Percentiles rank a stretch among this genome's conserved stretches.
Evolutionary conservation across 805 yeast species (phyloP).

Genomic region (Teunomyces gatunensis): DNA sequence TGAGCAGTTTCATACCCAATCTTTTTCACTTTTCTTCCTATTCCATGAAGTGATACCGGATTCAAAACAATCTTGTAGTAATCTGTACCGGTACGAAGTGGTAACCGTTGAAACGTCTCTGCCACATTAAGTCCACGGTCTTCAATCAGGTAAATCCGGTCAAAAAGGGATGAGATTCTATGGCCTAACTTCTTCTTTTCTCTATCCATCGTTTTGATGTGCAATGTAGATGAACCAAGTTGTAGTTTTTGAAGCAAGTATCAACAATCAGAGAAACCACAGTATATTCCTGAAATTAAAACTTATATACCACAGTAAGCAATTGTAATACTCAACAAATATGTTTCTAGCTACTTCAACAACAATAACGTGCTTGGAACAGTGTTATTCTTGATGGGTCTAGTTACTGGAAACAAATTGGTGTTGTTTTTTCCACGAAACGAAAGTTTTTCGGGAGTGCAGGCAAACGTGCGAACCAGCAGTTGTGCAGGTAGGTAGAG

Average conservation of each 20-base stretch:
- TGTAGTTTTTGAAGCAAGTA: background rate
- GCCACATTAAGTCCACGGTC: conserved; percentile 49
- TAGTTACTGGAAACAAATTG: background rate
- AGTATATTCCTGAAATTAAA: background rate
- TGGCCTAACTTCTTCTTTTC: conserved; percentile 37
- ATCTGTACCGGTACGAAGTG: conserved; percentile 68
- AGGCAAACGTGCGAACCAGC: background rate
- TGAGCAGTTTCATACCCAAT: conserved; percentile 57
- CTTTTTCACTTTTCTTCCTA: conserved; percentile 57
- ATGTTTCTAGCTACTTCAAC: background rate
- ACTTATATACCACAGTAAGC: background rate
- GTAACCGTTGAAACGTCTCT: conserved; percentile 67
- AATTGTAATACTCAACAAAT: background rate
- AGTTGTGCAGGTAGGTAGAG: background rate
- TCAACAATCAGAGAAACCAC: background rate
- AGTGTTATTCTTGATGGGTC: background rate
- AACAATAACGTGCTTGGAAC: background rate
- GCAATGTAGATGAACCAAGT: background rate
- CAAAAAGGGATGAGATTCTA: conserved; percentile 32
- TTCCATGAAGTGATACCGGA: conserved; percentile 80
- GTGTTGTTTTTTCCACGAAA: conserved; percentile 1
- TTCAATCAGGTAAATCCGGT: conserved; percentile 37
- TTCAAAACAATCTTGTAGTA: conserved; percentile 74
- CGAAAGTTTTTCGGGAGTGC: background rate
- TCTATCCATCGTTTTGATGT: conserved; percentile 2